These are phyloP conservation scores for Artemisia annua DNA, from an alignment of 129 eudicot genomes.

Conservation along the genomic window DNA sequence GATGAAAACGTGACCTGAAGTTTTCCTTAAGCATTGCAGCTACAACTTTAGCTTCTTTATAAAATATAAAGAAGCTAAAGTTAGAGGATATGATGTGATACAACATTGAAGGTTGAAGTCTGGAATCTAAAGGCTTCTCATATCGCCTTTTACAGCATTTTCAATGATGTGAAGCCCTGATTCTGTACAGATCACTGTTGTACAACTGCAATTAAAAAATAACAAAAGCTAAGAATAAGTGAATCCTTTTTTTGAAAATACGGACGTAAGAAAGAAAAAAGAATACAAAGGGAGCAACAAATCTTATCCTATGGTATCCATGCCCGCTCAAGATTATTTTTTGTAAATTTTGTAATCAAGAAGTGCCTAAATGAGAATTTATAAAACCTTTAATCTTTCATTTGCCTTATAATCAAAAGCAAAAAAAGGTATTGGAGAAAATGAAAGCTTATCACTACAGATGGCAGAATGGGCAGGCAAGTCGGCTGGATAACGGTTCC, in stretches of 20 bases:
- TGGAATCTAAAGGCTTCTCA: not conserved
- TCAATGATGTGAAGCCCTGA: constrained; percentile 34
- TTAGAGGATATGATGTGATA: not conserved
- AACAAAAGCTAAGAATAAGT: not conserved
- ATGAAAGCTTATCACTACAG: no score
- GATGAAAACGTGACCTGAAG: no score
- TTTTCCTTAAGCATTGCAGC: no score
- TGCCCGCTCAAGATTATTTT: not conserved
- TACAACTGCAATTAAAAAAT: constrained; percentile 28
- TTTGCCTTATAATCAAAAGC: no score
- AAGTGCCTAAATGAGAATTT: not conserved
- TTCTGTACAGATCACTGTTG: constrained; percentile 30
- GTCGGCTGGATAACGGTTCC: no score
- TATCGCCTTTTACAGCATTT: not conserved
- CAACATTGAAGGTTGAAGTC: not conserved
- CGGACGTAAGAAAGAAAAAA: not conserved
- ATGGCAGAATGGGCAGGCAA: no score
- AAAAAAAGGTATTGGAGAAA: no score
- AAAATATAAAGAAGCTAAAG: no score
- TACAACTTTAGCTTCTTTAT: no score
- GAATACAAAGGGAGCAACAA: not conserved
- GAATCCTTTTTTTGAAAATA: not conserved
- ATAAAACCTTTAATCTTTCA: no score
- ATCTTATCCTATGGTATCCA: not conserved
- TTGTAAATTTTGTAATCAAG: not conserved